phyloP scores from a whole-genome alignment of 2,329 filamentous ascomycete genomes.

The Metarhizium rileyi region DNA sequence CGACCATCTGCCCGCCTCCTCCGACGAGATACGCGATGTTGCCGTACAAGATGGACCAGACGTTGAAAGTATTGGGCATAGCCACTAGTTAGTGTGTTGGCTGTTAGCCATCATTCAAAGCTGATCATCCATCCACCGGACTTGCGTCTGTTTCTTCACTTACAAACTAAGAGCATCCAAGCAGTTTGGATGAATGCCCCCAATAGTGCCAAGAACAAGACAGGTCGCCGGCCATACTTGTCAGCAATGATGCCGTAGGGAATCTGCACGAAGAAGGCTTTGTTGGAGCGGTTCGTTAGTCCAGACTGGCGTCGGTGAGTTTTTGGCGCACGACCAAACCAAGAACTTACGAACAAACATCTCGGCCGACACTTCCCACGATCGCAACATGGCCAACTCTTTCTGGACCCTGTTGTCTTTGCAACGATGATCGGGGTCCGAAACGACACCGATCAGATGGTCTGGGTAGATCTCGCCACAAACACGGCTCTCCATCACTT shows the following conservation, averaged over 20 bases:
- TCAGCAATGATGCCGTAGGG: slow-evolving; percentile 38
- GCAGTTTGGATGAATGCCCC: slow-evolving; percentile 18
- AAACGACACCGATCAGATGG: slow-evolving; percentile 19
- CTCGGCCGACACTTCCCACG: slow-evolving; percentile 35
- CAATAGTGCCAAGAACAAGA: slow-evolving; percentile 28
- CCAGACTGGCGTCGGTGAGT: not conserved
- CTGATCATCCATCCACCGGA: not conserved
- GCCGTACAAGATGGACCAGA: slow-evolving; percentile 28
- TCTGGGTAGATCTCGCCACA: slow-evolving; percentile 39
- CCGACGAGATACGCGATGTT: slow-evolving; percentile 29
- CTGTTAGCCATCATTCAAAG: not conserved
- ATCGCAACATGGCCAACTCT: slow-evolving; percentile 40
- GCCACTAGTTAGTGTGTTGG: slow-evolving; percentile 18
- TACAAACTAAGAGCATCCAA: slow-evolving; percentile 24
- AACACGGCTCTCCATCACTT: slow-evolving; percentile 43
- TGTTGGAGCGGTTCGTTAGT: not conserved
- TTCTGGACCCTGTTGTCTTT: slow-evolving; percentile 40
- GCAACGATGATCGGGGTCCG: slow-evolving; percentile 32
- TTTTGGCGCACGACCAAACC: not conserved
- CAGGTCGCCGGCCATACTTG: slow-evolving; percentile 32
- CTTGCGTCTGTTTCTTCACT: slow-evolving; percentile 6
- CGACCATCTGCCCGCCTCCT: slow-evolving; percentile 27
- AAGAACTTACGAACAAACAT: slow-evolving; percentile 32
- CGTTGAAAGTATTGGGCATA: slow-evolving; percentile 27
- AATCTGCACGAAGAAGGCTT: slow-evolving; percentile 32